phyloP scores from a whole-genome alignment of 352 stramenopile species.

The Peronospora belbahrii region DNA sequence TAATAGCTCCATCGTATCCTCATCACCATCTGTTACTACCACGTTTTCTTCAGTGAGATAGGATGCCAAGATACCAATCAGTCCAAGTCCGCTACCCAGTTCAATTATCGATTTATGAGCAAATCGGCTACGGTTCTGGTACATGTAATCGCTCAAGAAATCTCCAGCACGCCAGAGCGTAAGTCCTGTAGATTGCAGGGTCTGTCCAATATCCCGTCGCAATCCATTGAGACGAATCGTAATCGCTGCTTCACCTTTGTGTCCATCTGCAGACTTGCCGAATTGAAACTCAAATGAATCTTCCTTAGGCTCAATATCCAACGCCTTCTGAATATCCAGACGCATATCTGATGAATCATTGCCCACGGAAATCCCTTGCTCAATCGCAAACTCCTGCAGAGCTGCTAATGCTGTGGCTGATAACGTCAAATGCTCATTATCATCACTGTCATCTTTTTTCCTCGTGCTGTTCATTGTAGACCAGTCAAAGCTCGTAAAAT shows the following conservation, averaged over 20 bases:
- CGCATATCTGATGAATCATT: constrained; percentile 33
- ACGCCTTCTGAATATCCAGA: constrained; percentile 45
- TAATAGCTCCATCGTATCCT: constrained; percentile 42
- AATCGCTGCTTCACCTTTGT: constrained; percentile 26
- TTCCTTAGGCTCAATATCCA: constrained; percentile 56
- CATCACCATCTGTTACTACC: constrained; percentile 52
- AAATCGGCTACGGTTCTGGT: constrained; percentile 30
- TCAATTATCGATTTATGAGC: constrained; percentile 36
- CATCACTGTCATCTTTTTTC: constrained; percentile 21
- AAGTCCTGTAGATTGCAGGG: constrained; percentile 49
- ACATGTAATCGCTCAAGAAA: constrained; percentile 56
- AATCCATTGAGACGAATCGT: constrained; percentile 44
- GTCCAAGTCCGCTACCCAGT: constrained; percentile 47
- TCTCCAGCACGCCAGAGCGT: constrained; percentile 56
- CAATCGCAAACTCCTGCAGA: constrained; percentile 48
- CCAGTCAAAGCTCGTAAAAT: constrained; percentile 6
- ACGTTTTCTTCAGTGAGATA: constrained; percentile 45
- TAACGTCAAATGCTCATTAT: constrained; percentile 37
- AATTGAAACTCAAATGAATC: constrained; percentile 53
- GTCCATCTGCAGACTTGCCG: constrained; percentile 14
- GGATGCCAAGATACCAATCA: constrained; percentile 51
- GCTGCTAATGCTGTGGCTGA: constrained; percentile 35
- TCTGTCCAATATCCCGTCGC: constrained; percentile 54
- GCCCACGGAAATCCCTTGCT: constrained; percentile 41
- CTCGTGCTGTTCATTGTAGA: constrained; percentile 25